Evolutionary conservation across 139 green algal species (phyloP).

Genomic region (Haematococcus lacustris): DNA sequence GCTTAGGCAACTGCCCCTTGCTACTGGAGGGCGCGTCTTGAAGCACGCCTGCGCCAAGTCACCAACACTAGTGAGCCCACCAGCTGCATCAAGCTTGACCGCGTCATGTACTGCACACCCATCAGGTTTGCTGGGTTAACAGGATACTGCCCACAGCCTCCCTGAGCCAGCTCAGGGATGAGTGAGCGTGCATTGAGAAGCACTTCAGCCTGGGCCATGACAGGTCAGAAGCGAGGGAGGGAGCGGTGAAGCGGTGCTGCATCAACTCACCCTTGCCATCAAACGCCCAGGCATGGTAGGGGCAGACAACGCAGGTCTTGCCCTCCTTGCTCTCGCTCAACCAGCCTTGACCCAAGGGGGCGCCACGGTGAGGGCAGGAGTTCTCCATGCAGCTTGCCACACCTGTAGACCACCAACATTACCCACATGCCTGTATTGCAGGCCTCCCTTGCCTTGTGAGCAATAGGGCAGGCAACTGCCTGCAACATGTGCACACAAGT

Average conservation of each 20-base stretch:
- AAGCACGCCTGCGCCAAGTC: constrained; percentile 30
- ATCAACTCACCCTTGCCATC: constrained; percentile 49
- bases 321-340: constrained; percentile 10
- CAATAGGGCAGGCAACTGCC: too few species aligned
- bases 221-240: too few species aligned
- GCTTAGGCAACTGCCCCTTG: constrained; percentile 46
- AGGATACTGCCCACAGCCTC: neutral
- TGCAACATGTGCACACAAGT: too few species aligned
- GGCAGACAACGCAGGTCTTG: constrained; percentile 64
- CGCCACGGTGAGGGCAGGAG: constrained; percentile 71
- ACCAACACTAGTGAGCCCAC: neutral
- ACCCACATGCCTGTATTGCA: constrained; percentile 19
- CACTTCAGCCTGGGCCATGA: too few species aligned
- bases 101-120: neutral
- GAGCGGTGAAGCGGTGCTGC: too few species aligned
- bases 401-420: too few species aligned
- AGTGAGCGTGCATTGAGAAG: neutral
- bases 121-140: neutral
- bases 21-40: constrained; percentile 29
- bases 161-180: neutral
- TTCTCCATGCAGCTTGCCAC: constrained; percentile 52
- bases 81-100: neutral
- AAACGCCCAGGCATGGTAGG: constrained; percentile 74
- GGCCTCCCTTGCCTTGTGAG: too few species aligned
- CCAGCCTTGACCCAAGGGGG: constrained; percentile 38